These are phyloP conservation scores for Trypethelium eluteriae DNA, from an alignment of 495 filamentous ascomycete genomes.

Conservation along the genomic window DNA sequence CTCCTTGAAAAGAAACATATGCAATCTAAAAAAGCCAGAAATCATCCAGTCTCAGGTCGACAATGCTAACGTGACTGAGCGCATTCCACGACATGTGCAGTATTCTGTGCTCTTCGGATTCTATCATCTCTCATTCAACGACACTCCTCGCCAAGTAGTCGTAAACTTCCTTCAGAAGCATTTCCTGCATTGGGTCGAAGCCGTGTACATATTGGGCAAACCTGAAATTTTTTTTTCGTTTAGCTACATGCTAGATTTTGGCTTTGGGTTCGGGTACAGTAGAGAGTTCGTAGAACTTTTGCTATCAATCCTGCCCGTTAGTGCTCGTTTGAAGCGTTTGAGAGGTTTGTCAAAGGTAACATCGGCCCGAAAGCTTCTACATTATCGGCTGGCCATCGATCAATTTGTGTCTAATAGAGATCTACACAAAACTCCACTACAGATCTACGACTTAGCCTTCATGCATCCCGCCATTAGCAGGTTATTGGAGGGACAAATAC, in stretches of 20 bases:
- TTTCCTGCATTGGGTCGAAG: not conserved
- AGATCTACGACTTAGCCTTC: not conserved
- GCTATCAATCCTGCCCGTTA: not conserved
- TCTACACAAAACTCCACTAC: not conserved
- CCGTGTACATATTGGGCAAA: not conserved
- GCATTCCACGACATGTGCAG: not conserved
- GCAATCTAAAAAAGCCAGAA: not conserved
- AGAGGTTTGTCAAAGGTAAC: not conserved
- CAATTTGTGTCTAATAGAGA: not conserved
- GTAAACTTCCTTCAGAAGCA: not conserved
- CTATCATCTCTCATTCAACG: not conserved
- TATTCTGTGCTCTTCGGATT: not conserved
- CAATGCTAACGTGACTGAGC: not conserved
- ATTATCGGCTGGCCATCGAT: not conserved
- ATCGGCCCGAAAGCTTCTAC: not conserved
- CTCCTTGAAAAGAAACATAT: not conserved
- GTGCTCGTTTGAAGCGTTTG: not conserved
- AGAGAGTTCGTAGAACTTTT: too few species aligned
- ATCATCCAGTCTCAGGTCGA: not conserved
- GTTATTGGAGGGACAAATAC: not conserved
- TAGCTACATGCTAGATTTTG: not conserved
- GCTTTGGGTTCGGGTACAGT: not conserved
- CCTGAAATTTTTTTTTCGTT: not conserved
- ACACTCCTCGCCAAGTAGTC: not conserved
- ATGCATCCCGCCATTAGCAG: not conserved